A percentile compares a stretch with the other conserved stretches of the same genome.
These are phyloP conservation scores for Ophiostoma angusticollis DNA, from an alignment of 2,329 filamentous ascomycete species.

Conservation along the genomic window DNA sequence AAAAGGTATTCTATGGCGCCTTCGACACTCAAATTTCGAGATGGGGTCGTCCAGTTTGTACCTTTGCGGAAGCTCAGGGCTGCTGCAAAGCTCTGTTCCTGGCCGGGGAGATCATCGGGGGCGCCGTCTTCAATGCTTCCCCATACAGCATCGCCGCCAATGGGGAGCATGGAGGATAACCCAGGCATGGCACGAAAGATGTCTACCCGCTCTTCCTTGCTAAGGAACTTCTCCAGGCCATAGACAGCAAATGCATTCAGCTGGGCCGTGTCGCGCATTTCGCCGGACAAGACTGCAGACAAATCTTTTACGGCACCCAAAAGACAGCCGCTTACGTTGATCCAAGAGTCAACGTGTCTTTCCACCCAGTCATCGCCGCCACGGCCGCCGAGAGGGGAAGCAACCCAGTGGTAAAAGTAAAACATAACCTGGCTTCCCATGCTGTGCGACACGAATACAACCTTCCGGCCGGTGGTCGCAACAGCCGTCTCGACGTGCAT, in stretches of 20 bases:
- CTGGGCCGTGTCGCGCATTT: slow-evolving; percentile 97
- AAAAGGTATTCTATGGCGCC: slow-evolving; percentile 69
- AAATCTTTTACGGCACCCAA: slow-evolving; percentile 85
- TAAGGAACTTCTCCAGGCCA: slow-evolving; percentile 89
- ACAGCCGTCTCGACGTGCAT: slow-evolving; percentile 77
- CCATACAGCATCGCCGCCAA: slow-evolving; percentile 92
- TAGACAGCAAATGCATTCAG: slow-evolving; percentile 95
- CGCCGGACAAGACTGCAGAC: slow-evolving; percentile 80
- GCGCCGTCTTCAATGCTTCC: slow-evolving; percentile 68
- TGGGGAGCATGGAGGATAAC: slow-evolving; percentile 89
- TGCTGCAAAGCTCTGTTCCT: slow-evolving; percentile 62
- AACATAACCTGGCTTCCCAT: slow-evolving; percentile 96
- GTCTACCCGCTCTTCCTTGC: slow-evolving; percentile 77
- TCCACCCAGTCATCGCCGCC: slow-evolving; percentile 88
- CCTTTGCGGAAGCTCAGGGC: slow-evolving; percentile 70
- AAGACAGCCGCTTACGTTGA: slow-evolving; percentile 98
- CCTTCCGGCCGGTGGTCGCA: slow-evolving; percentile 61
- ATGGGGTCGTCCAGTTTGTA: slow-evolving; percentile 49
- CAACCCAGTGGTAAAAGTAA: slow-evolving; percentile 68
- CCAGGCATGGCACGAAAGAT: slow-evolving; percentile 96
- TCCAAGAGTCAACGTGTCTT: slow-evolving; percentile 80
- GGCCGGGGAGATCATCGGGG: slow-evolving; percentile 69
- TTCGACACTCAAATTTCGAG: slow-evolving; percentile 67
- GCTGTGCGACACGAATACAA: slow-evolving; percentile 79
- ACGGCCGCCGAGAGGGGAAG: slow-evolving; percentile 61